These are phyloP conservation scores for Paxillus ammoniavirescens DNA, from an alignment of 768 basidiomycete species.

Conservation along the genomic window DNA sequence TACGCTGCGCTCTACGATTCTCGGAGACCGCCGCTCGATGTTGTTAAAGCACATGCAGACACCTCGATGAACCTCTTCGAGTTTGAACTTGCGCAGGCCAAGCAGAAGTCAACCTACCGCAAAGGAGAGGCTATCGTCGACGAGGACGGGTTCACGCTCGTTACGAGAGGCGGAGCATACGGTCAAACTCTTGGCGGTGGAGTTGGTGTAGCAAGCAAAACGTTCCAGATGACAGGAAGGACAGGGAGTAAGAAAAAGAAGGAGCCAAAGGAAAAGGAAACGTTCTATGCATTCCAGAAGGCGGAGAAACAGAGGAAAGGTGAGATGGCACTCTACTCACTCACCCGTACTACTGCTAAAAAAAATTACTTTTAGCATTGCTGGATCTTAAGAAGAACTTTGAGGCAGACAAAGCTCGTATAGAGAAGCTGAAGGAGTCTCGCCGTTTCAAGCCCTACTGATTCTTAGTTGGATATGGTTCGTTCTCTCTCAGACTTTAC, in stretches of 20 bases:
- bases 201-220: slow-evolving; percentile 60
- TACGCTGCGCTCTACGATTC: slow-evolving; percentile 63
- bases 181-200: slow-evolving; percentile 88
- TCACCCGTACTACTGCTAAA: background rate
- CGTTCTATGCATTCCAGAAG: slow-evolving; percentile 89
- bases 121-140: slow-evolving; percentile 91
- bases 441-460: slow-evolving; percentile 88
- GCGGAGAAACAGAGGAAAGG: slow-evolving; percentile 87
- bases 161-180: slow-evolving; percentile 89
- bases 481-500: too few species aligned
- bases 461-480: slow-evolving; percentile 6
- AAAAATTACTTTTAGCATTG: slow-evolving; percentile 39
- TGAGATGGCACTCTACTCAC: slow-evolving; percentile 29
- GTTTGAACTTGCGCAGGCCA: slow-evolving; percentile 51
- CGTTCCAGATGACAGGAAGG: slow-evolving; percentile 39
- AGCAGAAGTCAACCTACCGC: slow-evolving; percentile 61
- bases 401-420: slow-evolving; percentile 77
- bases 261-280: slow-evolving; percentile 65
- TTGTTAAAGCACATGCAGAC: slow-evolving; percentile 78
- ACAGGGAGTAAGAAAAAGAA: slow-evolving; percentile 47
- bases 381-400: slow-evolving; percentile 71
- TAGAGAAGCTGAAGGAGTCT: slow-evolving; percentile 54
- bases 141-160: slow-evolving; percentile 93
- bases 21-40: slow-evolving; percentile 72
- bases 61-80: slow-evolving; percentile 77